These are phyloP conservation scores for Saksenaea oblongispora DNA, from an alignment of 371 early-diverging fungal species.

Conservation along the genomic window DNA sequence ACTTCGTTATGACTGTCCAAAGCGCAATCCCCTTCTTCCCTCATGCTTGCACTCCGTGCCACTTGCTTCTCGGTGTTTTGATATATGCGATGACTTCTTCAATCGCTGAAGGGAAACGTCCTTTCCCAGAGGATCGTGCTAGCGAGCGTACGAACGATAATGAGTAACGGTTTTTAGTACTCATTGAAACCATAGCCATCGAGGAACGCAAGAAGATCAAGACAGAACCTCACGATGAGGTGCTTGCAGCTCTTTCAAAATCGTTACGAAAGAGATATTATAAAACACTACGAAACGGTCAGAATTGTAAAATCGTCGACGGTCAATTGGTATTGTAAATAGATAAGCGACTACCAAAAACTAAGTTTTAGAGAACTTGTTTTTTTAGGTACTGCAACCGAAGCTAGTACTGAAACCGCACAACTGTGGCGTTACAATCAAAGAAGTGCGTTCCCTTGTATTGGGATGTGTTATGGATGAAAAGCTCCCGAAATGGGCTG, in stretches of 20 bases:
- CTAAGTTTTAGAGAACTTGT: not conserved
- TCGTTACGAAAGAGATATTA: not conserved
- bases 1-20: too few species aligned
- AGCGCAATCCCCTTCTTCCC: too few species aligned
- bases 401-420: not conserved
- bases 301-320: not conserved
- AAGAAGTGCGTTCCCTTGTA: not conserved
- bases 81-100: not conserved
- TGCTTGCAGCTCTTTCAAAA: not conserved
- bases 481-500: not conserved
- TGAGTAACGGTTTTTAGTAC: not conserved
- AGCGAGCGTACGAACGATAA: not conserved
- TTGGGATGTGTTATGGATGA: not conserved
- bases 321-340: not conserved
- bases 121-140: not conserved
- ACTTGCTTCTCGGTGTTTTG: too few species aligned
- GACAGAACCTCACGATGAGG: not conserved
- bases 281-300: not conserved
- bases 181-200: not conserved
- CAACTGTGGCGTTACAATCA: not conserved
- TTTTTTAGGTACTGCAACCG: not conserved
- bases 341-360: not conserved
- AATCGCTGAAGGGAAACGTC: not conserved
- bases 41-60: too few species aligned
- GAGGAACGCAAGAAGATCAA: not conserved